Percentiles rank a stretch among this genome's conserved stretches.
Conservation (phyloP, 768 basidiomycete species). For the Gymnopilus junonius region DNA sequence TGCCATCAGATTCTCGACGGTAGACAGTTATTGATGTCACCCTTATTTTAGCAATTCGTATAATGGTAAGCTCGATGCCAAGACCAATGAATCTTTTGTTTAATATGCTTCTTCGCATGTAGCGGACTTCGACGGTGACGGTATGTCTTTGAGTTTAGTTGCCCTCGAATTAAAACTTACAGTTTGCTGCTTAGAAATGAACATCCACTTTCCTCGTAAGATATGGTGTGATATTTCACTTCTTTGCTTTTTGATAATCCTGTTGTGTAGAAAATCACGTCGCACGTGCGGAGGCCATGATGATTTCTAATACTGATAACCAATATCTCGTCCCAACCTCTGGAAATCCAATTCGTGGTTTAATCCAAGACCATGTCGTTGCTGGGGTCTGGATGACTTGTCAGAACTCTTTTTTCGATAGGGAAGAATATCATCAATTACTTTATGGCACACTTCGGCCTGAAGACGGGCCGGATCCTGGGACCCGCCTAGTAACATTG, state of each 20-base stretch:
- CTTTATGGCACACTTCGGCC: slow-evolving; percentile 93
- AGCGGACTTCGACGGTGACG: slow-evolving; percentile 39
- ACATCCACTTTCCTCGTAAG: slow-evolving; percentile 98
- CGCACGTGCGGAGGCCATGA: slow-evolving; percentile 91
- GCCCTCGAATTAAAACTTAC: not conserved
- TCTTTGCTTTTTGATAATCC: not conserved
- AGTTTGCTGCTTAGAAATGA: slow-evolving; percentile 75
- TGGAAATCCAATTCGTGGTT: slow-evolving; percentile 94
- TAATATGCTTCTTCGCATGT: slow-evolving; percentile 20
- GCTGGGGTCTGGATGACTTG: slow-evolving; percentile 99
- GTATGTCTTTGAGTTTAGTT: slow-evolving; percentile 22
- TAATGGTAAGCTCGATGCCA: slow-evolving; percentile 64
- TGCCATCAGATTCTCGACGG: slow-evolving; percentile 28
- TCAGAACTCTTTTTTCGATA: slow-evolving; percentile 91
- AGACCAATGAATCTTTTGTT: not conserved
- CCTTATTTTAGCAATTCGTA: slow-evolving; percentile 84
- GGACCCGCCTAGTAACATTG: slow-evolving; percentile 73
- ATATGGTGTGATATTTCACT: slow-evolving; percentile 17
- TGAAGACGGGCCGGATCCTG: slow-evolving; percentile 70
- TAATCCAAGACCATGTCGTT: slow-evolving; percentile 99
- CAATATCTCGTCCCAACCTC: slow-evolving; percentile 99
- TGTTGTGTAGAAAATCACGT: slow-evolving; percentile 80
- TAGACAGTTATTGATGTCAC: slow-evolving; percentile 15
- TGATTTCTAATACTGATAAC: slow-evolving; percentile 97
- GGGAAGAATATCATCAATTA: slow-evolving; percentile 95